These are phyloP conservation scores for Bacidia gigantensis DNA, from an alignment of 495 filamentous ascomycete species.

Conservation along the genomic window DNA sequence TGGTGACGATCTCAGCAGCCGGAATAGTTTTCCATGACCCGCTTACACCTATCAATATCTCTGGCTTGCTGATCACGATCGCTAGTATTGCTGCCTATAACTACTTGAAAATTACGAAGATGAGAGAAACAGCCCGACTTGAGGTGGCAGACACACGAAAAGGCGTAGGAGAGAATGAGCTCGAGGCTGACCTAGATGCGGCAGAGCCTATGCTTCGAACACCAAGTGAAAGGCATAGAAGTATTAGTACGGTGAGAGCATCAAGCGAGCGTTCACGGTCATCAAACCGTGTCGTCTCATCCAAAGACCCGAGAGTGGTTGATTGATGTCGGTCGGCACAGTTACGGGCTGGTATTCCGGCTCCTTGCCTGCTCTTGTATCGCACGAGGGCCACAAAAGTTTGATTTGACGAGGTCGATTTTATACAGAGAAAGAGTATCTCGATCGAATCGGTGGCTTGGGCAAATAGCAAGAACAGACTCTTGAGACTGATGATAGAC, in stretches of 20 bases:
- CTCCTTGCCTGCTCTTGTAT: background rate
- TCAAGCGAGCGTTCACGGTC: background rate
- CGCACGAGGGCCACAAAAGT: no score
- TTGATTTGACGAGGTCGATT: no score
- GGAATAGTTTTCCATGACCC: slow-evolving; percentile 79
- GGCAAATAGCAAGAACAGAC: no score
- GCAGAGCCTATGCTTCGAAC: slow-evolving; percentile 13
- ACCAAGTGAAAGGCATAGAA: background rate
- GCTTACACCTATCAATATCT: slow-evolving; percentile 78
- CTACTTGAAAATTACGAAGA: slow-evolving; percentile 82
- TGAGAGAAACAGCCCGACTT: slow-evolving; percentile 49
- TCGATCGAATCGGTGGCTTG: no score
- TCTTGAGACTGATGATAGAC: no score
- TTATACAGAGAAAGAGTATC: no score
- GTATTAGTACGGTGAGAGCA: background rate
- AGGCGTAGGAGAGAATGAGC: slow-evolving; percentile 3
- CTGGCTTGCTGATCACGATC: slow-evolving; percentile 80
- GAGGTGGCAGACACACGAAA: slow-evolving; percentile 7
- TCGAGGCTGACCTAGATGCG: slow-evolving; percentile 10
- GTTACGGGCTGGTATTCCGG: background rate
- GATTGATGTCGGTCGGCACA: background rate
- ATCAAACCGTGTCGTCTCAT: background rate
- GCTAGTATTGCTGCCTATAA: slow-evolving; percentile 80
- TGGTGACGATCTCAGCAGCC: slow-evolving; percentile 86
- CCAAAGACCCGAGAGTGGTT: background rate